These are phyloP conservation scores for Gossypium davidsonii DNA, from an alignment of 441 rosid species.

Conservation along the genomic window DNA sequence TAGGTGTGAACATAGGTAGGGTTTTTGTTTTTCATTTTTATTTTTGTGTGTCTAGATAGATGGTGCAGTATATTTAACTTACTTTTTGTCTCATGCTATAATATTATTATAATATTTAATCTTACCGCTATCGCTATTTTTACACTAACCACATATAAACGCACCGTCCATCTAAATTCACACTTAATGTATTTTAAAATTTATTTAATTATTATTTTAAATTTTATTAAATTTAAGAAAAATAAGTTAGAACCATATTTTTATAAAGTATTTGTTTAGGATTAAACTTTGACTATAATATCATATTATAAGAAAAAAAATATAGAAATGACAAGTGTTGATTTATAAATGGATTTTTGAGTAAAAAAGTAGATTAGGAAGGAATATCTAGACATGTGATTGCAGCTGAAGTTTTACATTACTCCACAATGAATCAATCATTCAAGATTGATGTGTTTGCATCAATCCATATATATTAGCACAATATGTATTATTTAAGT, in stretches of 20 bases:
- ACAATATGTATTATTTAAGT: no score
- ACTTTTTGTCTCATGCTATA: fast-evolving
- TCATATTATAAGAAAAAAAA: not conserved
- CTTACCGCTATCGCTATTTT: fast-evolving
- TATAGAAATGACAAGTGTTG: not conserved
- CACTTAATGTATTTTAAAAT: no score
- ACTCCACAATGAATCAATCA: not conserved
- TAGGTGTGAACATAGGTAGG: not conserved
- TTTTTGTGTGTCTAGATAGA: no score
- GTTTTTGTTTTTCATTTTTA: not conserved
- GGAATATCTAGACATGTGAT: not conserved
- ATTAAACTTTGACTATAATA: no score
- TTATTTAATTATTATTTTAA: no score
- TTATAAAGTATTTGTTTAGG: no score
- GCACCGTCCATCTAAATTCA: fast-evolving
- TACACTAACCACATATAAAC: no score
- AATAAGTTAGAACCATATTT: no score
- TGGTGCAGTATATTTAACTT: no score
- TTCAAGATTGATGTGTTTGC: not conserved
- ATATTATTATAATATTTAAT: no score
- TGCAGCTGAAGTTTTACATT: not conserved
- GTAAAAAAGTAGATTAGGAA: not conserved
- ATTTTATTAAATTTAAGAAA: no score
- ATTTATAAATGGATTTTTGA: not conserved
- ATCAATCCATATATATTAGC: not conserved